phyloP scores from a whole-genome alignment of 148 eudicot genomes.

The Amaranthus hypochondriacus region DNA sequence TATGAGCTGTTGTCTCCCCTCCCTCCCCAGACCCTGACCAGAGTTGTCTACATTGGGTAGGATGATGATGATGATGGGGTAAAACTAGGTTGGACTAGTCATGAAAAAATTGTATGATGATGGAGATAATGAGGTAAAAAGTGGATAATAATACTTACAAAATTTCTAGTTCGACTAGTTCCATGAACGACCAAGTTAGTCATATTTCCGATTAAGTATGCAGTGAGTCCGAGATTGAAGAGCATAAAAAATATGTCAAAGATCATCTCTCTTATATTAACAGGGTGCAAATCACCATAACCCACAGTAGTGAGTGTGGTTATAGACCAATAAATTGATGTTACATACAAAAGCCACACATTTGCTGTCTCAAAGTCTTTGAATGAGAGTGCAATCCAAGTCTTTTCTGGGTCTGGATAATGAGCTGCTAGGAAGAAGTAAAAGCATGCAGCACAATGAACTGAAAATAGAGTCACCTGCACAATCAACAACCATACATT shows the following conservation, averaged over 20 bases:
- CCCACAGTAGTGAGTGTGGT: conserved; percentile 75
- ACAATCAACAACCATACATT: conserved; percentile 5
- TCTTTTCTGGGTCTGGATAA: conserved; percentile 38
- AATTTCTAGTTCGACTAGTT: conserved; percentile 63
- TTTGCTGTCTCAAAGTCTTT: conserved; percentile 26
- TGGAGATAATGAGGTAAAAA: neutral
- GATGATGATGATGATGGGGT: too few relatives aligned
- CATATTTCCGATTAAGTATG: conserved; percentile 91
- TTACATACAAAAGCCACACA: conserved; percentile 48
- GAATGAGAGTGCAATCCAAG: conserved; percentile 55
- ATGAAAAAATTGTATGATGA: neutral
- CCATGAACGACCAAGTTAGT: conserved; percentile 82
- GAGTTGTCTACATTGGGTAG: too few relatives aligned
- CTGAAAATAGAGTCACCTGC: conserved; percentile 76
- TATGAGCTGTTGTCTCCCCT: too few relatives aligned
- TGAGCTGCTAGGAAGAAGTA: conserved; percentile 54
- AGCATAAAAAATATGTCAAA: conserved; percentile 69
- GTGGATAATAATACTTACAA: conserved; percentile 42
- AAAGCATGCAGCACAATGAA: conserved; percentile 75
- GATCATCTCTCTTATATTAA: conserved; percentile 59
- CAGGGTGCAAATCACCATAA: conserved; percentile 86
- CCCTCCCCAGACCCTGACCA: too few relatives aligned
- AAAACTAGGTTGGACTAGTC: neutral
- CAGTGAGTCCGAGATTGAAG: conserved; percentile 71
- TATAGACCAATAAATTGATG: conserved; percentile 79